These are phyloP conservation scores for Amniculicola lignicola DNA, from an alignment of 495 filamentous ascomycete species.

Conservation along the genomic window DNA sequence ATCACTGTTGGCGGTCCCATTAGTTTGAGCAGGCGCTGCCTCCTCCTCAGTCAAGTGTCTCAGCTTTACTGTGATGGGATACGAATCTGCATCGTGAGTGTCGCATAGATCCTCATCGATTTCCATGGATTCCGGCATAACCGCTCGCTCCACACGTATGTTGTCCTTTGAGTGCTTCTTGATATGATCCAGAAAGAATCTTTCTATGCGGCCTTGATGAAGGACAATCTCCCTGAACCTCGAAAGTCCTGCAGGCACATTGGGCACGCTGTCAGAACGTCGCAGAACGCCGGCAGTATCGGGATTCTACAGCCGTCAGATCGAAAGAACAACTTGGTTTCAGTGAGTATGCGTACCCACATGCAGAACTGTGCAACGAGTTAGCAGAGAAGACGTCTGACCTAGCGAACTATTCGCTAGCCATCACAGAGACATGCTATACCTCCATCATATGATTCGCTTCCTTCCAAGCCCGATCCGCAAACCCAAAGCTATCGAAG, in stretches of 20 bases:
- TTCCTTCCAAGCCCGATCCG: slow-evolving; percentile 59
- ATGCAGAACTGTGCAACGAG: slow-evolving; percentile 33
- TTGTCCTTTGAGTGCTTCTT: slow-evolving; percentile 31
- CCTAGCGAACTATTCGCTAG: too few species aligned
- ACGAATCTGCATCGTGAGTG: slow-evolving; percentile 44
- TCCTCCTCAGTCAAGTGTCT: slow-evolving; percentile 39
- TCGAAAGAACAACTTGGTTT: not conserved
- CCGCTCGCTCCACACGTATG: slow-evolving; percentile 36
- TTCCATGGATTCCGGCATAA: slow-evolving; percentile 31
- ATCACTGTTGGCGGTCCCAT: slow-evolving; percentile 42
- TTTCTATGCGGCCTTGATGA: slow-evolving; percentile 43
- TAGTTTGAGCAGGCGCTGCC: slow-evolving; percentile 38
- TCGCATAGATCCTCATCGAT: slow-evolving; percentile 45
- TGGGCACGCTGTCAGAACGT: slow-evolving; percentile 51
- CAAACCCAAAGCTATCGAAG: slow-evolving; percentile 65
- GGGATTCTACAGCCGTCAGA: slow-evolving; percentile 30
- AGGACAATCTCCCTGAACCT: slow-evolving; percentile 43
- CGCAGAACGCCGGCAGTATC: slow-evolving; percentile 52
- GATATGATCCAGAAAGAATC: slow-evolving; percentile 40
- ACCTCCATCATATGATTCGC: slow-evolving; percentile 47
- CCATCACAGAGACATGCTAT: too few species aligned
- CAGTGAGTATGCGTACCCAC: slow-evolving; percentile 26
- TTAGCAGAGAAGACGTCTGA: too few species aligned
- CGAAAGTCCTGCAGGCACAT: slow-evolving; percentile 52
- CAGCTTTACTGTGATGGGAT: slow-evolving; percentile 47